These are phyloP conservation scores for Cyclocybe aegerita DNA, from an alignment of 768 basidiomycete genomes.

Conservation along the genomic window DNA sequence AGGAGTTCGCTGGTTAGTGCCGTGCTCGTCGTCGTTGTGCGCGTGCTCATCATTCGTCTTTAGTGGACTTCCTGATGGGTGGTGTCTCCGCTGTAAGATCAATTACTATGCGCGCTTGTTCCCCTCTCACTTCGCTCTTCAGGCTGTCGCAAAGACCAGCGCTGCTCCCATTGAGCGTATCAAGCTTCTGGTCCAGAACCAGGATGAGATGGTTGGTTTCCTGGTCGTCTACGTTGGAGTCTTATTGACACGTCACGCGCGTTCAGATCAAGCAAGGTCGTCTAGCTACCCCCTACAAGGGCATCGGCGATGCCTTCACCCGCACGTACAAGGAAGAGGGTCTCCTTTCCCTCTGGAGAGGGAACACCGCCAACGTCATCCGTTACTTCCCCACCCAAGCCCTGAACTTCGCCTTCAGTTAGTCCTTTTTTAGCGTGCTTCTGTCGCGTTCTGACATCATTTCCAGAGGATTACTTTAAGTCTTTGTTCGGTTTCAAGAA, in stretches of 20 bases:
- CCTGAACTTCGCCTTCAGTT: conserved; percentile 99
- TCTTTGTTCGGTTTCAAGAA: conserved; percentile 99
- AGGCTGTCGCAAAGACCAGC: conserved; percentile 98
- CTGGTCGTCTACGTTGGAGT: conserved; percentile 2
- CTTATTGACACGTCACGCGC: conserved; percentile 33
- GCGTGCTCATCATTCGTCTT: conserved; percentile 19
- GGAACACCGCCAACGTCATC: conserved; percentile 99
- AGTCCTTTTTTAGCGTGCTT: conserved; percentile 31
- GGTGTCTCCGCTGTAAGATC: conserved; percentile 84
- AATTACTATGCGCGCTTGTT: not conserved
- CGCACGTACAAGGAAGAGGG: conserved; percentile 97
- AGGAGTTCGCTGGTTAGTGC: conserved; percentile 83
- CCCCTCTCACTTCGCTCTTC: conserved; percentile 20
- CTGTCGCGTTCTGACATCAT: conserved; percentile 6
- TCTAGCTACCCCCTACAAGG: conserved; percentile 95
- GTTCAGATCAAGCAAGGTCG: conserved; percentile 97
- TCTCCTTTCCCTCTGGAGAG: conserved; percentile 94
- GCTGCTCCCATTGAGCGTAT: conserved; percentile 99
- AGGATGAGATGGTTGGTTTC: conserved; percentile 96
- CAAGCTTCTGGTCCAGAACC: conserved; percentile 97
- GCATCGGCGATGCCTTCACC: conserved; percentile 85
- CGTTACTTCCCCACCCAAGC: conserved; percentile 99
- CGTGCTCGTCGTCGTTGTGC: conserved; percentile 4
- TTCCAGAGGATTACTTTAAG: conserved; percentile 95
- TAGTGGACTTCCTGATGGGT: conserved; percentile 95